Base-by-base conservation (phyloP, 2,329 filamentous ascomycete genomes). In the Nothopassalora personata region DNA sequence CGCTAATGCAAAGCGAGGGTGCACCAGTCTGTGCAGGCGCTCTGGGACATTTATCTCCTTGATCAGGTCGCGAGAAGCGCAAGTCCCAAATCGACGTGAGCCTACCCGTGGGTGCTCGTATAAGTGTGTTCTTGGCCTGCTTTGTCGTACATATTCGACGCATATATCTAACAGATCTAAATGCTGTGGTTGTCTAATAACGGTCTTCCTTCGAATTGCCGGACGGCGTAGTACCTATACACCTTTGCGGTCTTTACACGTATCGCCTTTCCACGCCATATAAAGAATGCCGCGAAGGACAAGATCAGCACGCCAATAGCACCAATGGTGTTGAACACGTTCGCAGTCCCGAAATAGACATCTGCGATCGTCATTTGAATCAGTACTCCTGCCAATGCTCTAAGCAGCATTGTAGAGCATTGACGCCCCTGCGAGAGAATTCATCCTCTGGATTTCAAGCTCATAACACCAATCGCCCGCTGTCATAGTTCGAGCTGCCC, bases 331-430 rank as follows among this genome's bases (percentile, higher is more conserved):
- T 77, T 72, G 59, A 77, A 75, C 15, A 78, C 73, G 61, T 77
- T 75, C 18, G 72, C 68, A 30, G 77, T 64, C 6, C 76, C 76
- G 56, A 77, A 79, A 64, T 74, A 79, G 13, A 79, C 58, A 59
- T 79, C 77, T 1, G 71, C 74, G 36, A 78, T 74, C 6, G 56
- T 58, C 65, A 78, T 79, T 67, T 81, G 80, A 4, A 83, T 79
- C 5, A 83, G 69, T 2, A 80, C 75, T 64, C 83, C 81, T 57
- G 77, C 78, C 0, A 80, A 76, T 0, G 77, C 75, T 3, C 79
- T 80, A 3, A 74, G 67, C 79, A 69, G 36, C 80, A 76, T n/a
- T 69, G 68, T 15, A 81, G 47, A 0, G 77, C 62, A 60, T 81
- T 80, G 36, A 74, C 71, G 0, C 73, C 66, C 47, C 47, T 50